Conservation (phyloP, 1,284 basidiomycete species). For the Leccinum huronense region DNA sequence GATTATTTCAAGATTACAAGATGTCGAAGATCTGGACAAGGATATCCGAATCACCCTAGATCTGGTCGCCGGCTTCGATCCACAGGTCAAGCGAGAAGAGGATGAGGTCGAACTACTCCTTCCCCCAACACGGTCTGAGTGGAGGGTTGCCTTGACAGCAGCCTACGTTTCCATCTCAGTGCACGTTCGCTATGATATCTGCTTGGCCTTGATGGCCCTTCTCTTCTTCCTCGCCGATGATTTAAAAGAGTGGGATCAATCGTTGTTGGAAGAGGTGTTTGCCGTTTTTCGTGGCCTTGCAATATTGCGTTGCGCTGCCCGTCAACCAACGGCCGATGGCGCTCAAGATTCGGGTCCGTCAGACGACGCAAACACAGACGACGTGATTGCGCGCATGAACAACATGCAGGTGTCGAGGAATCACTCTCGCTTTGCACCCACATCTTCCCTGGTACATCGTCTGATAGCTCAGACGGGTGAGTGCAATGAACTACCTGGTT, state of each 20-base stretch:
- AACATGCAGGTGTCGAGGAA: conserved; percentile 67
- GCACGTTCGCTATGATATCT: conserved; percentile 71
- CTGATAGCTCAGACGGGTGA: conserved; percentile 57
- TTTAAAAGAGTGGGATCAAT: conserved; percentile 59
- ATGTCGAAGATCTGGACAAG: conserved; percentile 53
- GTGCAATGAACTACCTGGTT: conserved; percentile 47
- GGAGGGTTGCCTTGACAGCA: conserved; percentile 59
- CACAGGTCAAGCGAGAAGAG: conserved; percentile 70
- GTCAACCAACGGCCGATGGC: conserved; percentile 55
- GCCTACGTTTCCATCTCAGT: conserved; percentile 61
- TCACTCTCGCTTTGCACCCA: conserved; percentile 47
- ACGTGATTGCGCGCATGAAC: conserved; percentile 62
- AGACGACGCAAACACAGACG: conserved; percentile 49
- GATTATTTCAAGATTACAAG: conserved; percentile 57
- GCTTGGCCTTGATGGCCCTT: conserved; percentile 60
- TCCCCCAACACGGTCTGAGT: conserved; percentile 54
- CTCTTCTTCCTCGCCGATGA: conserved; percentile 70
- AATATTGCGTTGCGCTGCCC: conserved; percentile 59
- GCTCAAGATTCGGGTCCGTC: conserved; percentile 30
- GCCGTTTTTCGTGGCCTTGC: conserved; percentile 74
- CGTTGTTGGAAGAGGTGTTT: conserved; percentile 68
- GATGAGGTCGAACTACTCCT: conserved; percentile 59
- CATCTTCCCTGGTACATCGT: conserved; percentile 70
- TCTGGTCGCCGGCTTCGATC: conserved; percentile 66
- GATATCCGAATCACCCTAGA: conserved; percentile 59